phyloP scores from a whole-genome alignment of 768 basidiomycete genomes.

The Phlebiopsis gigantea region DNA sequence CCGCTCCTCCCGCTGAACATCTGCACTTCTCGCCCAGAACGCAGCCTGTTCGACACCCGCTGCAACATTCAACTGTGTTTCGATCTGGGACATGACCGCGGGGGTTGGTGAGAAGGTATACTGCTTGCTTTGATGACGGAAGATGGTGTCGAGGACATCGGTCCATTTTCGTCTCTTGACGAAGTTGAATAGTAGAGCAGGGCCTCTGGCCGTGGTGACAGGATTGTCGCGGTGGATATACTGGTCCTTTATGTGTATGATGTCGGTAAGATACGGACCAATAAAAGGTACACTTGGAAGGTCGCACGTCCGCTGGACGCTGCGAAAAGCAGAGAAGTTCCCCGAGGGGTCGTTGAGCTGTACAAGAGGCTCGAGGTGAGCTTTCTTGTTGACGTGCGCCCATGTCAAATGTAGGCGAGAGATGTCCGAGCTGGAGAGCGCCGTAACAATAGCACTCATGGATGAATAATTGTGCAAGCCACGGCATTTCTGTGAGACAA shows the following conservation, averaged over 20 bases:
- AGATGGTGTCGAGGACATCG: constrained; percentile 47
- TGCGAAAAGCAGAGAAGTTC: constrained; percentile 52
- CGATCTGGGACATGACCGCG: constrained; percentile 42
- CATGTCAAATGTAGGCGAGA: constrained; percentile 56
- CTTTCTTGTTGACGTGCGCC: constrained; percentile 54
- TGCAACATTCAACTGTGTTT: constrained; percentile 36
- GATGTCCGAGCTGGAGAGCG: constrained; percentile 55
- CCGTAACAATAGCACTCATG: constrained; percentile 61
- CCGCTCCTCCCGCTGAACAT: constrained; percentile 53
- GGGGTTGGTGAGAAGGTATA: constrained; percentile 47
- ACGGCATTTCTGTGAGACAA: constrained; percentile 50
- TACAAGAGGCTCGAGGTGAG: constrained; percentile 44
- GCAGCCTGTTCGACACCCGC: constrained; percentile 39
- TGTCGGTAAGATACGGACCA: constrained; percentile 55
- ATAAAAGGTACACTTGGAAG: constrained; percentile 67
- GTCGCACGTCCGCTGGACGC: constrained; percentile 33
- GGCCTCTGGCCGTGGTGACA: constrained; percentile 12
- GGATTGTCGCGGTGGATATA: constrained; percentile 31
- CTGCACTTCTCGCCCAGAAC: constrained; percentile 57
- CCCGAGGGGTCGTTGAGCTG: constrained; percentile 56
- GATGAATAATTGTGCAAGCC: constrained; percentile 60
- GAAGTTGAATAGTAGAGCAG: constrained; percentile 36
- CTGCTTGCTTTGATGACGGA: constrained; percentile 49
- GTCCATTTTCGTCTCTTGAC: constrained; percentile 52
- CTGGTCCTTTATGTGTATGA: constrained; percentile 51